Percentiles rank a stretch among this genome's conserved stretches.
phyloP scores from a whole-genome alignment of 2,329 filamentous ascomycete species.

The Ilyonectria robusta region DNA sequence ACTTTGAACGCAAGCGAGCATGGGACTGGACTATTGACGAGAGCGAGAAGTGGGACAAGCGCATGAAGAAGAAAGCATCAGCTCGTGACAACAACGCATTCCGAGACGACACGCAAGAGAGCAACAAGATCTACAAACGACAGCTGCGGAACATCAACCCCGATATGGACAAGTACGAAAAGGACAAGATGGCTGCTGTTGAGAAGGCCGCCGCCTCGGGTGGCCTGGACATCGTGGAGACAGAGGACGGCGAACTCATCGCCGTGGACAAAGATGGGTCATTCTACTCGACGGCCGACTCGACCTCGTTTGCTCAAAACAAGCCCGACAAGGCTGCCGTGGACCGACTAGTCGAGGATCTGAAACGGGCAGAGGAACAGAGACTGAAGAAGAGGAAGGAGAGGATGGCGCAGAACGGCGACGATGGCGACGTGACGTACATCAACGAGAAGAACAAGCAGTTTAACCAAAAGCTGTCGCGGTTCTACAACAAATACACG shows the following conservation, averaged over 20 bases:
- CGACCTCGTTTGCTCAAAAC: slow-evolving; percentile 84
- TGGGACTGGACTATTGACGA: slow-evolving; percentile 99
- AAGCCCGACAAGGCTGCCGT: slow-evolving; percentile 90
- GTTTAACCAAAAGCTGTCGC: slow-evolving; percentile 96
- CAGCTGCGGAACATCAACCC: slow-evolving; percentile 84
- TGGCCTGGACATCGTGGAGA: slow-evolving; percentile 93
- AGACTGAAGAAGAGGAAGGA: slow-evolving; percentile 89
- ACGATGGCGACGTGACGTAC: slow-evolving; percentile 94
- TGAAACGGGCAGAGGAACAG: slow-evolving; percentile 89
- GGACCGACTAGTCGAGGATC: slow-evolving; percentile 87
- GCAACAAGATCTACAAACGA: slow-evolving; percentile 93
- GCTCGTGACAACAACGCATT: slow-evolving; percentile 91
- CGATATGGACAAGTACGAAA: slow-evolving; percentile 87
- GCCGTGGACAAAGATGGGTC: slow-evolving; percentile 92
- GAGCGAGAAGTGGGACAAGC: slow-evolving; percentile 92
- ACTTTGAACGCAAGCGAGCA: slow-evolving; percentile 97
- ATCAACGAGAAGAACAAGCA: slow-evolving; percentile 99
- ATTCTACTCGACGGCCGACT: slow-evolving; percentile 92
- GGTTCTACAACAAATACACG: slow-evolving; percentile 99
- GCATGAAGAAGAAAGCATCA: slow-evolving; percentile 86
- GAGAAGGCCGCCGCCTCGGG: slow-evolving; percentile 88
- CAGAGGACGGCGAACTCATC: slow-evolving; percentile 93
- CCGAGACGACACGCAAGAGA: slow-evolving; percentile 88
- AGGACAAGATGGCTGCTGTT: slow-evolving; percentile 86
- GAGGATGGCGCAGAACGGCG: slow-evolving; percentile 81